Evolutionary conservation across 345 rosid species (phyloP), one percentile per base, ranked within the genome.

Genomic region (Citropsis articulata): DNA sequence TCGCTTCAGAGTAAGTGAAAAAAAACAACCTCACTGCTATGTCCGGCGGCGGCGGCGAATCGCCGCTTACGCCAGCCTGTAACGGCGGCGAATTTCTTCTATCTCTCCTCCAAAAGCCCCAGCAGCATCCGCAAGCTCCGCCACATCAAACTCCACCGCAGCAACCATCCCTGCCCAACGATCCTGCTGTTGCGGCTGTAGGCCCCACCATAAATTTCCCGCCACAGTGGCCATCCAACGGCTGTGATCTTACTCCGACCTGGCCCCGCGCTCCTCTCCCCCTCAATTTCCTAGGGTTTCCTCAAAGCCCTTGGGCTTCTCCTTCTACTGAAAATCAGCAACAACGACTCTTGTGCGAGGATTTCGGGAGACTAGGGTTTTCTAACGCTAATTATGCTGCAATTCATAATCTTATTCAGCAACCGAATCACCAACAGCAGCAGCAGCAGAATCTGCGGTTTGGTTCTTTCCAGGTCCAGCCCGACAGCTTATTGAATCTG

Each of bases 141-240:
- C 76, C 70, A 3, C 84, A 82, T 35, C 79, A 81, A 4, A 71
- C 77, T 27, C 85, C 60, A 0, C 84, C 22, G 12, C 85, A 53
- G 2, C 87, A 66, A 1, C 86, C 81, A 1, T 48, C 77, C 27
- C 75, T 84, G 56, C 55, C 81, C 77, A 76, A 85, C 30, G 98
- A 96, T 86, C 97, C 98, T 4, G 99, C 97, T 21, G 91, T 96
- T 60, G 95, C 99, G 0, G 93, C 93, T 14, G 88, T 93, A 63
- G 98, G 97, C 0, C 98, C 90, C 40, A 73, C 87, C 38, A 28
- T 93, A 3, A 75, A 82, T 2, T 78, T 85, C 62, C 67, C 85
- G 67, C 83, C 83, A 19, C 81, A 76, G 75, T 78, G 88, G 83
- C 81, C 83, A 22, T 78, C 89, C 70, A 86, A 85, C 78, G 89